Evolutionary conservation across 2,329 filamentous ascomycete genomes (phyloP), one percentile per base, ranked within the genome.

Genomic region (Coniochaeta hoffmannii): DNA sequence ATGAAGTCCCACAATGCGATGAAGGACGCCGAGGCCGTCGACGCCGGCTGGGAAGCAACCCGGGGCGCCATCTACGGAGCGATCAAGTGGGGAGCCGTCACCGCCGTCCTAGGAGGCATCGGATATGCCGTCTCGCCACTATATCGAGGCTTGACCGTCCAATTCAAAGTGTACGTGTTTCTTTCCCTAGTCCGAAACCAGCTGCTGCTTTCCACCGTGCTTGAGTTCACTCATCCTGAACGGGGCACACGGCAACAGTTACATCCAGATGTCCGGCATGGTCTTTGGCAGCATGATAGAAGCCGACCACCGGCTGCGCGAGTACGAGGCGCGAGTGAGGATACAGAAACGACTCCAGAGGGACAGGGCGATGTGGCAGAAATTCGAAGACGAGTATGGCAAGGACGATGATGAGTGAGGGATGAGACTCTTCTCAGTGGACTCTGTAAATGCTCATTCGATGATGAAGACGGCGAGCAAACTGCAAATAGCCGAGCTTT

Each of bases 201-300:
- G n/a, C 32, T 51, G 41, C 32, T 26, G 50, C 32, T 46, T 46
- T n/a, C 35, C 54, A 34, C 17, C 26, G 24, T 35, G 34, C 7
- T 15, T 22, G 44, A 50, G 36, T 22, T 41, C 17, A 41, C 17
- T 41, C 22, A 50, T 28, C 28, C 22, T 28, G 24, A 50, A n/a
- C 28, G 14, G 24, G 28, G 8, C 19, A 22, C 9, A 17, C 26
- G 30, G 36, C 56, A 50, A 55, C 64, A 92, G 89, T 30, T 93
- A 90, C 66, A 75, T 92, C 15, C 88, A 91, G 69, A 90, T 91
- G 86, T 89, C 86, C n/a, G 86, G 84, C 58, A 92, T 92, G 88
- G 85, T 88, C n/a, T 65, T 90, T 32, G 89, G 89, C 44, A 79
- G 83, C 64, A 88, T 89, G 79, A 78, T 92, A 54, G 87, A 90